These are phyloP conservation scores for Ilex paraguariensis DNA, from an alignment of 305 asterid genomes.

Conservation along the genomic window DNA sequence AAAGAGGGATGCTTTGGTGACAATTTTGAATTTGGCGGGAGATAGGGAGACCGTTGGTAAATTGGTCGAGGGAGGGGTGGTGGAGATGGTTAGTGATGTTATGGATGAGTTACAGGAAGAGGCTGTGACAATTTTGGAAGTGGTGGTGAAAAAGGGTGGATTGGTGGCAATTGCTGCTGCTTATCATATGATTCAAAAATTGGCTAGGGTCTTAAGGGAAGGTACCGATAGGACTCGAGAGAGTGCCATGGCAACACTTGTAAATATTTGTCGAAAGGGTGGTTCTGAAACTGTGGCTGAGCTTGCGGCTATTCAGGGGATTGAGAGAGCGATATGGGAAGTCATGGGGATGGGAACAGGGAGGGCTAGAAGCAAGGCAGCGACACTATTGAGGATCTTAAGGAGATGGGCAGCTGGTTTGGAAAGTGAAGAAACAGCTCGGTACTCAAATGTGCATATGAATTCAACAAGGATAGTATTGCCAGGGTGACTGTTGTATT, in stretches of 20 bases:
- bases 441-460: constrained; percentile 37
- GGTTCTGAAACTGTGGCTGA: constrained; percentile 77
- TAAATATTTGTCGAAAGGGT: constrained; percentile 72
- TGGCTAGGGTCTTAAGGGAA: constrained; percentile 50
- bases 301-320: constrained; percentile 61
- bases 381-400: constrained; percentile 65
- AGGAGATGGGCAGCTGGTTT: constrained; percentile 95
- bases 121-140: constrained; percentile 72
- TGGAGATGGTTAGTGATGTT: constrained; percentile 57
- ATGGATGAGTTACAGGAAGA: constrained; percentile 64
- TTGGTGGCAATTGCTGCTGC: constrained; percentile 54
- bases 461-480: constrained; percentile 53
- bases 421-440: constrained; percentile 29
- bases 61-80: constrained; percentile 72
- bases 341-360: constrained; percentile 84
- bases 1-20: constrained; percentile 78
- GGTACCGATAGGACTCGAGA: constrained; percentile 73
- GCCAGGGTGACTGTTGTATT: constrained; percentile 40
- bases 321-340: constrained; percentile 89
- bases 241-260: constrained; percentile 72
- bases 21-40: constrained; percentile 73
- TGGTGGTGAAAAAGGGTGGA: constrained; percentile 78
- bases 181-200: constrained; percentile 39
- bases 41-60: constrained; percentile 74
- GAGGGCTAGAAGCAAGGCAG: constrained; percentile 77